phyloP scores from a whole-genome alignment of 2,329 filamentous ascomycete species.

The Thelonectria rubi region DNA sequence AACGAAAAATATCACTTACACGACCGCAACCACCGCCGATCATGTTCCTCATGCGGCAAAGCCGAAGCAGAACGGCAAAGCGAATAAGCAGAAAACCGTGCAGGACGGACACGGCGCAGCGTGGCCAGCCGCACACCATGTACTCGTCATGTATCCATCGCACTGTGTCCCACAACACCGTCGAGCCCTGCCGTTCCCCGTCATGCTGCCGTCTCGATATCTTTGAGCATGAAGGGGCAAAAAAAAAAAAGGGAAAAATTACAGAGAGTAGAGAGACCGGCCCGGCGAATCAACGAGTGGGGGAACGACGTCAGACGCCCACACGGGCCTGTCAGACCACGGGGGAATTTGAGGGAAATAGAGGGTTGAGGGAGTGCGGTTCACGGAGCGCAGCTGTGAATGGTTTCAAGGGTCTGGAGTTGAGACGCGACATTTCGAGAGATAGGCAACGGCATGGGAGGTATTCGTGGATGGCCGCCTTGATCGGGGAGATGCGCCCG shows the following conservation, averaged over 20 bases:
- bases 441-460: no score
- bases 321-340: not conserved
- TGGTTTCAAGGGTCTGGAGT: no score
- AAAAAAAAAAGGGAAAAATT: not conserved
- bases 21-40: not conserved
- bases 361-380: not conserved
- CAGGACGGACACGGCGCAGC: not conserved
- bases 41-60: not conserved
- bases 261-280: not conserved
- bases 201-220: no score
- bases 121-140: not conserved
- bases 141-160: not conserved
- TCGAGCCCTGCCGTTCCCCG: no score
- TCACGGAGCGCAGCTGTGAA: no score
- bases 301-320: not conserved
- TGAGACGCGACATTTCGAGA: no score
- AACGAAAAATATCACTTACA: conserved; percentile 2
- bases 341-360: not conserved
- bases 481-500: no score
- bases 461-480: no score
- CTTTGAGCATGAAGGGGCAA: not conserved
- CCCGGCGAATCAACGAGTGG: not conserved
- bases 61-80: not conserved
- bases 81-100: not conserved
- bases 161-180: no score